phyloP scores from a whole-genome alignment of 441 rosid species.

The Populus hybrid region DNA sequence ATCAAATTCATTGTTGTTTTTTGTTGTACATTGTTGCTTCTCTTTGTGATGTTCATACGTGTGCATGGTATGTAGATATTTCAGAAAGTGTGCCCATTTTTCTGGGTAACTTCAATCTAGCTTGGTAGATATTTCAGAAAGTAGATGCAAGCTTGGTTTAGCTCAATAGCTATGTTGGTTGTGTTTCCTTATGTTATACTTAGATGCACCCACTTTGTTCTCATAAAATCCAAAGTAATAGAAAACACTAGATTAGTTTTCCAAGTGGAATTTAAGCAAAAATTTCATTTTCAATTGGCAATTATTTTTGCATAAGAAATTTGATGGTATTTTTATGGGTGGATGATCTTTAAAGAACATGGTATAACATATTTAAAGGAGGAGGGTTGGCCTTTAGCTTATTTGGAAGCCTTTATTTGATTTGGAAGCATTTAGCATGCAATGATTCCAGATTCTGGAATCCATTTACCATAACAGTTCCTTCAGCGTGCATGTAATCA shows the following conservation, averaged over 20 bases:
- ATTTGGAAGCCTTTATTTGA: neutral
- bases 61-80: neutral
- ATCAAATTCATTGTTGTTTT: neutral
- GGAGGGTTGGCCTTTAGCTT: neutral
- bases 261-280: neutral
- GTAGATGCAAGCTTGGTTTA: neutral
- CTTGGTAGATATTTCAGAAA: neutral
- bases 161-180: neutral
- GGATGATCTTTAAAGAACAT: neutral
- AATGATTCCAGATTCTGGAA: neutral
- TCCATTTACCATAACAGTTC: neutral
- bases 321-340: neutral
- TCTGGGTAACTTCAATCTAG: neutral
- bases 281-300: too few species aligned
- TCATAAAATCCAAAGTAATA: neutral
- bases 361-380: neutral
- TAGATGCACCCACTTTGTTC: neutral
- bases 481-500: neutral
- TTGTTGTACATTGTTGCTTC: neutral
- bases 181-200: neutral
- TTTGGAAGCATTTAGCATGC: neutral
- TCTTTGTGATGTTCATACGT: neutral
- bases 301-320: neutral
- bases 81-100: neutral
- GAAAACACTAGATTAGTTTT: neutral